Evolutionary conservation across 495 filamentous ascomycete species (phyloP).

Genomic region (Bombardia bombarda): DNA sequence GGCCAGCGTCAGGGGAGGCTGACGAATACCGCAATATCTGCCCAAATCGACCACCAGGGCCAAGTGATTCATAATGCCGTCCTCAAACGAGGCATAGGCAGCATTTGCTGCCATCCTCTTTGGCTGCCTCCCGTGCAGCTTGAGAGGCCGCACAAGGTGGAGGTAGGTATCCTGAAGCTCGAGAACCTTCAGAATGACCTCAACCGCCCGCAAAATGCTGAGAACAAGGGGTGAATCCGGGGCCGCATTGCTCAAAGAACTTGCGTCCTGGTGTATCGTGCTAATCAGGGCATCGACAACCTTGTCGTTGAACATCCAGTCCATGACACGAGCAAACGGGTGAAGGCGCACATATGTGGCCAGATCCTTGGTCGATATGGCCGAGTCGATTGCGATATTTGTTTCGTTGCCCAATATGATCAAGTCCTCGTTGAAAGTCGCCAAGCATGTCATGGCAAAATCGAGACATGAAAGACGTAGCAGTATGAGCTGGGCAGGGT

Average conservation of each 20-base stretch:
- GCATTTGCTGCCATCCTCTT: conserved; percentile 53
- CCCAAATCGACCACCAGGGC: conserved; percentile 68
- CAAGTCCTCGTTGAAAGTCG: conserved; percentile 85
- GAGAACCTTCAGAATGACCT: conserved; percentile 72
- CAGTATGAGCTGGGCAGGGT: conserved; percentile 55
- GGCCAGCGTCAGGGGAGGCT: conserved; percentile 63
- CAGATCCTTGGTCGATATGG: conserved; percentile 62
- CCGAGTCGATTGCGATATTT: conserved; percentile 60
- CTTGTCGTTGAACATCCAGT: conserved; percentile 94
- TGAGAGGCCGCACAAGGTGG: conserved; percentile 72
- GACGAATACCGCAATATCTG: conserved; percentile 72
- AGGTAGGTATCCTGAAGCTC: conserved; percentile 87
- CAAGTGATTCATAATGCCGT: conserved; percentile 76
- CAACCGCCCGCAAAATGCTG: conserved; percentile 62
- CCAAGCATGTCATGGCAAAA: conserved; percentile 66
- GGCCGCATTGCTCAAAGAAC: conserved; percentile 55
- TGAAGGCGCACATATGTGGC: conserved; percentile 74
- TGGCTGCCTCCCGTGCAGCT: conserved; percentile 26
- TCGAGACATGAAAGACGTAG: conserved; percentile 71
- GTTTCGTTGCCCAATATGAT: conserved; percentile 72
- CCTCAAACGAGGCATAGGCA: conserved; percentile 78
- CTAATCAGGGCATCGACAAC: conserved; percentile 72
- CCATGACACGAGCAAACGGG: conserved; percentile 87
- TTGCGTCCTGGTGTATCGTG: conserved; percentile 62
- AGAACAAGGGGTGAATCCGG: conserved; percentile 68